A percentile compares a stretch with the other conserved stretches of the same genome.
phyloP scores from a whole-genome alignment of 805 yeast species.

The Torulaspora delbrueckii region DNA sequence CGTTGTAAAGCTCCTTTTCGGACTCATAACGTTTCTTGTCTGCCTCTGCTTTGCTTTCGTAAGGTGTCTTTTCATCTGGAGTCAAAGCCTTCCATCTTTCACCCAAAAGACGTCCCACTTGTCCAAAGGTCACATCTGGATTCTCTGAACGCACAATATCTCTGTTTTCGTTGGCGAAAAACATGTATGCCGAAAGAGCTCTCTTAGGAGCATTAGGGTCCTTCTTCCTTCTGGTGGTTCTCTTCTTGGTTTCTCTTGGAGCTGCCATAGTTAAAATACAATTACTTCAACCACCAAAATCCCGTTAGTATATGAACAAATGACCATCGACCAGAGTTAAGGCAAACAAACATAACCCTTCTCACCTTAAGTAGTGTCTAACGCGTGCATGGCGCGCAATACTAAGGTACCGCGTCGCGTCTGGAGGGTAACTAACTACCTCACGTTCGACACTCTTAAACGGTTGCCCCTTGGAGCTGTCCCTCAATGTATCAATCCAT shows the following conservation, averaged over 20 bases:
- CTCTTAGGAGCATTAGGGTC: slow-evolving; percentile 99
- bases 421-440: slow-evolving; percentile 10
- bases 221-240: slow-evolving; percentile 45
- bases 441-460: neutral
- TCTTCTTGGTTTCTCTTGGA: slow-evolving; percentile 39
- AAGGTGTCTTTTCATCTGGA: slow-evolving; percentile 80
- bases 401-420: slow-evolving; percentile 8
- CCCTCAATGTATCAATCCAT: neutral
- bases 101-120: slow-evolving; percentile 92
- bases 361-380: slow-evolving; percentile 1
- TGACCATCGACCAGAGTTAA: neutral
- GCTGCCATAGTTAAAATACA: slow-evolving; percentile 34
- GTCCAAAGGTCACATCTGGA: slow-evolving; percentile 94
- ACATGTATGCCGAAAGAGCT: slow-evolving; percentile 97
- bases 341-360: neutral
- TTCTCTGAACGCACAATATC: slow-evolving; percentile 92
- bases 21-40: slow-evolving; percentile 98
- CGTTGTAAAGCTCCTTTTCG: slow-evolving; percentile 83
- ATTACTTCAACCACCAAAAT: neutral
- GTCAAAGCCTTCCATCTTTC: slow-evolving; percentile 92
- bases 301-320: slow-evolving; percentile 4
- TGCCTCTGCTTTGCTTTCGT: slow-evolving; percentile 87
- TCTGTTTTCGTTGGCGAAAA: slow-evolving; percentile 96
- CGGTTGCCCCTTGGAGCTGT: neutral
- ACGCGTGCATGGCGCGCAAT: neutral